A percentile compares a stretch with the other conserved stretches of the same genome.
phyloP scores from a whole-genome alignment of 768 basidiomycete species.

The Mycena vitilis region DNA sequence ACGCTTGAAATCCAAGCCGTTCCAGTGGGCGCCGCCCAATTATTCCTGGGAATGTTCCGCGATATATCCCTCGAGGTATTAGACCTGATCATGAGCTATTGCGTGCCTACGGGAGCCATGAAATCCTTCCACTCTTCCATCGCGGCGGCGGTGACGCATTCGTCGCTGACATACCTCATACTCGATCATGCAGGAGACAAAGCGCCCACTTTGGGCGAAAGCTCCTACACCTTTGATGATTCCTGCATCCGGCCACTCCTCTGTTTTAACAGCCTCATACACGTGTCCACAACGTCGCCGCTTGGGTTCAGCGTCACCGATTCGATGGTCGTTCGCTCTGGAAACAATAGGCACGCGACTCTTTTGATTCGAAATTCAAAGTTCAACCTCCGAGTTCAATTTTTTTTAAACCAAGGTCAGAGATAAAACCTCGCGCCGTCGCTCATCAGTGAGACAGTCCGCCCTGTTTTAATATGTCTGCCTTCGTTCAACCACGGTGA shows the following conservation, averaged over 20 bases:
- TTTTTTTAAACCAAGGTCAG: too few species aligned
- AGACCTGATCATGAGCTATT: background rate
- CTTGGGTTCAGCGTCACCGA: background rate
- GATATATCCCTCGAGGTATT: background rate
- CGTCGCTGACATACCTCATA: background rate
- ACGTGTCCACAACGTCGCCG: background rate
- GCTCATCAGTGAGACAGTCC: too few species aligned
- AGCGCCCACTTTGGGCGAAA: background rate
- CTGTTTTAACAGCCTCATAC: background rate
- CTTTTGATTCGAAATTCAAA: too few species aligned
- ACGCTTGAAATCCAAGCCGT: background rate
- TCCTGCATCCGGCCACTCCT: background rate
- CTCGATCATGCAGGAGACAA: background rate
- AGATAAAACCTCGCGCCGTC: too few species aligned
- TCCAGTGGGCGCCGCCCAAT: background rate
- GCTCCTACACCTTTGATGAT: background rate
- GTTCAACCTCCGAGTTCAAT: too few species aligned
- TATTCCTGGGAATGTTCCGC: background rate
- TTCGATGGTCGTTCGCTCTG: background rate
- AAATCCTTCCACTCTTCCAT: background rate
- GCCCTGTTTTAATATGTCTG: too few species aligned
- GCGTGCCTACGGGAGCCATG: background rate
- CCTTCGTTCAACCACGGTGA: too few species aligned
- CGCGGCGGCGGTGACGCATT: background rate
- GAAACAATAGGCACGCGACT: too few species aligned